Base-by-base conservation (phyloP, 176 grass and related monocot species). In the Phragmites australis region DNA sequence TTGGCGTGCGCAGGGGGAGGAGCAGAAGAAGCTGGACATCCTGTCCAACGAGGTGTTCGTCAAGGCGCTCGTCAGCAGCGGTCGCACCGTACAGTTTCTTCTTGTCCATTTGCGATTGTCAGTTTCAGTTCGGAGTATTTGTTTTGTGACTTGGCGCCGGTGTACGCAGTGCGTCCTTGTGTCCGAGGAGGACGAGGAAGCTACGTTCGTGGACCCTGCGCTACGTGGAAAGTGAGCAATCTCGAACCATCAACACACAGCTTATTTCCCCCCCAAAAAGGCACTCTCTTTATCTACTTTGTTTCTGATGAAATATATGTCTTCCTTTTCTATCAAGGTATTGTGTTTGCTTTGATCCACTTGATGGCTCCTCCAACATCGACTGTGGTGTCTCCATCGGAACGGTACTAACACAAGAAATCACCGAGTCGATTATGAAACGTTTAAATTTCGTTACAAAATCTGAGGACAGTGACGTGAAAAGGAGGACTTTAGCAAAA, bases 11-110 rank as follows among this genome's bases (percentile, higher is more conserved):
- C 87, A 98, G 96, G 96, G 96, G 0, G 96, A 99, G 81, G 96
- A 99, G 78, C 96, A 99, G 83, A 99, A 99, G 96, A 99, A 99
- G 84, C 96, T 99, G 65, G 96, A 99, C 79, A 90, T 99, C 12
- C 88, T 99, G 39, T 99, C 96, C 2, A 95, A 99, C 83, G 90
- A 99, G 87, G 96, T 99, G 75, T 99, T 99, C 76, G 69, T 99
- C 71, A 99, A 95, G 82, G 96, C 96, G 29, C 86, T 99, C 56
- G 87, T 93, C 78, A 95, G 96, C 90, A 93, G 96, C 79, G 96
- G 96, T 0, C 90, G 90, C 40, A 99, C 96, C 51, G 96, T 99
- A 90, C 17, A 88, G 55, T 25, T 48, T 48, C 51, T 46, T 3
- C 46, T 16, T 21, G 16, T 55, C 34, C 25, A 17, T 29, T 77